Base-by-base conservation (phyloP, 208 protist genomes). In the Lotmaria passim region DNA sequence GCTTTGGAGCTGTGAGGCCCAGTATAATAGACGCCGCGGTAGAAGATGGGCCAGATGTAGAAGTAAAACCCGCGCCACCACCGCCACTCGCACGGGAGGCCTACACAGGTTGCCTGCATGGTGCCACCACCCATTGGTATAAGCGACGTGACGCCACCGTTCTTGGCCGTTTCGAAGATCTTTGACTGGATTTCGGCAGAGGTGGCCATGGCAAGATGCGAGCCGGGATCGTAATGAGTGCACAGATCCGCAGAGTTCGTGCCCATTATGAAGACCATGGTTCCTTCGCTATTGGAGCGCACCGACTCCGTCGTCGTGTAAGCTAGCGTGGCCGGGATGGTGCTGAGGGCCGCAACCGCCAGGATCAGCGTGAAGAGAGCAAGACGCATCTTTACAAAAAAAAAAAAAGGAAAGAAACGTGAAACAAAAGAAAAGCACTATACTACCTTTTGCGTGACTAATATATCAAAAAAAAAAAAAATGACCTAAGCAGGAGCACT, bases 161-260 rank as follows among this genome's bases (percentile, higher is more conserved):
- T 59, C 3, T 30, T 17, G 15, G 78, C 60, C 15, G 65, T 41
- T 23, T 72, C 46, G n/a, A 58, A 5, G 6, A 76, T 73, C 41
- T 21, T 26, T 28, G 10, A 11, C 36, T 89, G 76, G 17, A 79
- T 73, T 33, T 58, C 48, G 19, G 75, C 52, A 26, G 64, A 80
- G n/a, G 64, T 87, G 12, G 83, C 72, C 86, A 92, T 92, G 41
- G 82, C 75, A 19, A 78, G 75, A 63, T 87, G 81, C 14, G 73
- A 73, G 26, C 43, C 50, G 12, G 71, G 41, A 31, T 71, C 56
- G 11, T 39, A 52, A 7, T n/a, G 2, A 1, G 12, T 75, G 61
- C 69, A 75, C 2, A 33, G 39, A 31, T 75, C 69, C 0, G 50
- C 53, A 12, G 57, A 63, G 48, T 66, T 67, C 12, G 59, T 47